Conservation (phyloP, 148 eudicot genomes). For the Hydrangea macrophylla region DNA sequence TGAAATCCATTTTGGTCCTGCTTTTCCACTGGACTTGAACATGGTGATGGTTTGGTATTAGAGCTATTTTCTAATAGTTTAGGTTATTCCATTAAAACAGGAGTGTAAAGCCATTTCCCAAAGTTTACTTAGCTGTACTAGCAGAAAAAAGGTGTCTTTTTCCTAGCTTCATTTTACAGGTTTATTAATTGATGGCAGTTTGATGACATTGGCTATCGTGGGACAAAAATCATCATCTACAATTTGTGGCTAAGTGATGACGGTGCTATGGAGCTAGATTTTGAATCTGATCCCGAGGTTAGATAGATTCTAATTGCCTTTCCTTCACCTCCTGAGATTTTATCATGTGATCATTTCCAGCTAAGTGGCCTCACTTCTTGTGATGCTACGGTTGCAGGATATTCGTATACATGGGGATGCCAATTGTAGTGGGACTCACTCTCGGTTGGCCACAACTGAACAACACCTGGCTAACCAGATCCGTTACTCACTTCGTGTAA, state of each 20-base stretch:
- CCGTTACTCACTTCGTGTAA: conserved; percentile 81
- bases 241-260: conserved; percentile 81
- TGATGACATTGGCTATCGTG: conserved; percentile 69
- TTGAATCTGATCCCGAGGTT: conserved; percentile 77
- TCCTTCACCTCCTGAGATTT: conserved; percentile 5
- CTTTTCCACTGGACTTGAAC: too few species aligned
- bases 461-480: conserved; percentile 71
- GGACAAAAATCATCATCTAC: conserved; percentile 75
- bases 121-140: background rate
- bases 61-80: too few species aligned
- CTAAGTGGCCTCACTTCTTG: conserved; percentile 12
- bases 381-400: conserved; percentile 48
- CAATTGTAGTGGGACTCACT: conserved; percentile 15
- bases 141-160: background rate
- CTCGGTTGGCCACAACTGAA: conserved; percentile 34
- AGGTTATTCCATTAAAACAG: too few species aligned
- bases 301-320: background rate
- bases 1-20: too few species aligned
- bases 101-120: background rate
- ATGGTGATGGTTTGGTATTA: too few species aligned
- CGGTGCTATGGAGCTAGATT: conserved; percentile 74
- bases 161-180: background rate
- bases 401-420: conserved; percentile 43
- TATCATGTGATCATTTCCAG: background rate
- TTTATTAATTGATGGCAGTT: conserved; percentile 59